phyloP scores from a whole-genome alignment of 2,329 filamentous ascomycete genomes.

The Neofusicoccum umdonicola region DNA sequence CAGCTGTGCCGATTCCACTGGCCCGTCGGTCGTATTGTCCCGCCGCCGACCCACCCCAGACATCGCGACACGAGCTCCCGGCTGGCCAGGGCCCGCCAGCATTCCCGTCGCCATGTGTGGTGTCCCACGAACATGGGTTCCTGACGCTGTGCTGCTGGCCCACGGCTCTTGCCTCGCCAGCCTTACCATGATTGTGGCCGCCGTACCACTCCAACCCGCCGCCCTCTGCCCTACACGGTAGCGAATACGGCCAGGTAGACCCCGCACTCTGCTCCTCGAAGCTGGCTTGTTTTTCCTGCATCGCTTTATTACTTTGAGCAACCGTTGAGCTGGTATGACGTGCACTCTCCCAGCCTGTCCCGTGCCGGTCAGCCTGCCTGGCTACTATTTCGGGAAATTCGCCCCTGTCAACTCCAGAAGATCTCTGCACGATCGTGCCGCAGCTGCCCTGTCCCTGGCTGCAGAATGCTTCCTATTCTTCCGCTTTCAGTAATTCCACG shows the following conservation, averaged over 20 bases:
- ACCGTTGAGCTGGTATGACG: conserved; percentile 7
- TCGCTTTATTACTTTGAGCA: conserved; percentile 1
- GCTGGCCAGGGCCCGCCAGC: not conserved
- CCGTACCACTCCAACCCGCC: not conserved
- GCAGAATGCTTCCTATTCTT: not conserved
- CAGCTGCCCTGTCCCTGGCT: not conserved
- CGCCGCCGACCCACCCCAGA: not conserved
- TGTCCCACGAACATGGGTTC: not conserved
- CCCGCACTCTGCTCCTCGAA: not conserved
- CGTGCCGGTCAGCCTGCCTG: not conserved
- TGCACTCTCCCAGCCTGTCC: not conserved
- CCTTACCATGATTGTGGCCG: not conserved
- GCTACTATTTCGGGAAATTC: not conserved
- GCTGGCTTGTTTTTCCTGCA: not conserved
- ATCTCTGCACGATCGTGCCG: not conserved
- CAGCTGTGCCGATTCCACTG: not conserved
- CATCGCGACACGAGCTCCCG: not conserved
- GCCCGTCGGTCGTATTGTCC: conserved; percentile 4
- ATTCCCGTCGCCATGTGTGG: not conserved
- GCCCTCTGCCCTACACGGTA: not conserved
- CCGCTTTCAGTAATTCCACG: not conserved
- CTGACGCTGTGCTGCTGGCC: conserved; percentile 2
- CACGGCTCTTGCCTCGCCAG: not conserved
- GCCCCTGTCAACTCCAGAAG: not conserved
- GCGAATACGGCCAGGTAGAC: not conserved